Evolutionary conservation across 768 basidiomycete species (phyloP), one percentile per base, ranked within the genome.

Genomic region (Phylloporus rhodoxanthus): DNA sequence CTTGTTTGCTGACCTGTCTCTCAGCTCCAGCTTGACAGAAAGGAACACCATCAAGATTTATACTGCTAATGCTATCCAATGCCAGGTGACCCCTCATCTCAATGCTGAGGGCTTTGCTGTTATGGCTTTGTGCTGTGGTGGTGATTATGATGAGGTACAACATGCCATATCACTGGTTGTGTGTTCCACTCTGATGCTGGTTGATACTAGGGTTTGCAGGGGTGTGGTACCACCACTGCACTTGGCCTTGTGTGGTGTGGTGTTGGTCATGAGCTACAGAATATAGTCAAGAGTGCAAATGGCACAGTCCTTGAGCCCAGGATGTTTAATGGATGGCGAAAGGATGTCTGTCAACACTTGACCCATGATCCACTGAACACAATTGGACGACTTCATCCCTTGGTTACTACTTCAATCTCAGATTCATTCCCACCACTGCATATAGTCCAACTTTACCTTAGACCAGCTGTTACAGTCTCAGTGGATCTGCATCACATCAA

Each of bases 121-220:
- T 25, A 32, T 43, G 20, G 41, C 41, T 4, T 2, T 49, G 2
- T 42, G 39, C 7, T 49, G 48, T 36, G 41, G 48, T 1, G 48
- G 48, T 34, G 48, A 49, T 15, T 49, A 49, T 82, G 19, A 37
- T 8, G 13, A 20, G 17, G 36, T 37, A 20, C 20, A 19, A 4
- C 8, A 19, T 10, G 7, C 3, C 19, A 37, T 3, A 8, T 11
- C 19, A 19, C 9, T 20, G 17, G 8, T 20, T 4, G 9, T 20
- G 8, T 20, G 6, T 6, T 37, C 17, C 10, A 19, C 23, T n/a
- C 17, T 8, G 8, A 8, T 36, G 7, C 34, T 36, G 29, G 11
- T n/a, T 17, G n/a, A 36, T n/a, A n/a, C n/a, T 19, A 36, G 34
- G 34, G 34, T 36, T 8, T 36, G n/a, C 34, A n/a, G 4, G 34